phyloP scores from a whole-genome alignment of 2,329 filamentous ascomycete genomes.

The Pyrenochaeta sp. region DNA sequence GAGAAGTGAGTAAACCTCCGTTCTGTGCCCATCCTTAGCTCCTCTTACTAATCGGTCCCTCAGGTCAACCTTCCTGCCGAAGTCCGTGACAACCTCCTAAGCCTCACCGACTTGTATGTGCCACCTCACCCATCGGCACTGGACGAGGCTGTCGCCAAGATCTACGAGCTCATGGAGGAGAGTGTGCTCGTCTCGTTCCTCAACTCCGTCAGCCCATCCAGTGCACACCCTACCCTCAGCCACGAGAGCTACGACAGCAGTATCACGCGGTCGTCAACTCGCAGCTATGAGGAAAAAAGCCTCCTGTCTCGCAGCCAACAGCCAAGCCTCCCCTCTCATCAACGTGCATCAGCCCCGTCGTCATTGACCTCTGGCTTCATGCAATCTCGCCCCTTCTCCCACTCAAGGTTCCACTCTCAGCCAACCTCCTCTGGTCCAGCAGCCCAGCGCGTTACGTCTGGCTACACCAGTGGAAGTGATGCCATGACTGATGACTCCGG shows the following conservation, averaged over 20 bases:
- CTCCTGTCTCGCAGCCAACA: conserved; percentile 39
- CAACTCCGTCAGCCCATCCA: conserved; percentile 67
- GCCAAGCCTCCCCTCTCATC: conserved; percentile 42
- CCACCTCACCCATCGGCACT: conserved; percentile 79
- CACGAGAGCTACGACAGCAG: conserved; percentile 54
- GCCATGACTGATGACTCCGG: conserved; percentile 70
- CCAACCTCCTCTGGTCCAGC: conserved; percentile 44
- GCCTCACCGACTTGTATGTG: conserved; percentile 64
- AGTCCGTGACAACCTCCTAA: conserved; percentile 82
- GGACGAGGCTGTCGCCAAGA: conserved; percentile 83
- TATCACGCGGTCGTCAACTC: conserved; percentile 49
- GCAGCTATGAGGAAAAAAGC: conserved; percentile 53
- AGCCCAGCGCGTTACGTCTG: conserved; percentile 37
- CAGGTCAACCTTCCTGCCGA: conserved; percentile 78
- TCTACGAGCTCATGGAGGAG: conserved; percentile 97
- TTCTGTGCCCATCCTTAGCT: neutral
- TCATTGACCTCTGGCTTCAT: conserved; percentile 49
- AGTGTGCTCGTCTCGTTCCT: conserved; percentile 93
- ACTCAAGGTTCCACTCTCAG: conserved; percentile 49
- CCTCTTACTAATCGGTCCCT: conserved; percentile 25
- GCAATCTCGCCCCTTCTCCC: conserved; percentile 45
- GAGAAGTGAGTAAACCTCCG: conserved; percentile 36
- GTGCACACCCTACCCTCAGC: conserved; percentile 52
- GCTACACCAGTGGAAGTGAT: conserved; percentile 54
- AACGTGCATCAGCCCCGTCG: conserved; percentile 51